A percentile compares a stretch with the other conserved stretches of the same genome.
Conservation (phyloP, 2,329 filamentous ascomycete species). For the Verticillium zaregamsianum region DNA sequence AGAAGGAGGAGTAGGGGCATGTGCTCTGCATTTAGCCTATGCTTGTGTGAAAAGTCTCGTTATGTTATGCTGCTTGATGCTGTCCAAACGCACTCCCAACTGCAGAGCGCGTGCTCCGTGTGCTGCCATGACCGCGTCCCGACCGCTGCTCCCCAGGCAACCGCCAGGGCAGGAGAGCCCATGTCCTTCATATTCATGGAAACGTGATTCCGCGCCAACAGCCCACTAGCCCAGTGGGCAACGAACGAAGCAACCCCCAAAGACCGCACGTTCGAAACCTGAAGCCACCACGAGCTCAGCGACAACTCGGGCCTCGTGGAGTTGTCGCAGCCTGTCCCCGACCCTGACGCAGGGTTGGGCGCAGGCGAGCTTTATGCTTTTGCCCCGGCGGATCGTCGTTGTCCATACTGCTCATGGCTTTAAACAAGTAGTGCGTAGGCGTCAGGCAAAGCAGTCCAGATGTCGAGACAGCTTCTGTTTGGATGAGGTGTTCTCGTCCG, state of each 20-base stretch:
- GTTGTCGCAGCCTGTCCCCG: neutral
- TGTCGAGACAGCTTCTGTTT: too few species aligned
- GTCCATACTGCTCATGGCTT: too few species aligned
- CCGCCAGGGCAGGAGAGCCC: neutral
- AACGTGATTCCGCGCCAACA: neutral
- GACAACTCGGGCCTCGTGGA: neutral
- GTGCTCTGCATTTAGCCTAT: too few species aligned
- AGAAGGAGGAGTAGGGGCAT: conserved; percentile 29
- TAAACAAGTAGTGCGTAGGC: too few species aligned
- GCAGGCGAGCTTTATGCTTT: neutral
- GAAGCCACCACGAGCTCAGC: neutral
- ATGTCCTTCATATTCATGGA: neutral
- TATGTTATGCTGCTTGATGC: too few species aligned
- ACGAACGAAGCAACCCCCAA: neutral
- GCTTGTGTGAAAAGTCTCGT: too few species aligned
- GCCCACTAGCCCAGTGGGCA: neutral
- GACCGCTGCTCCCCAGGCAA: neutral
- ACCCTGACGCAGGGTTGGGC: neutral
- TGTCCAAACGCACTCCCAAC: too few species aligned
- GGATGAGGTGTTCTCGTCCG: too few species aligned
- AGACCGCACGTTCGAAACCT: neutral
- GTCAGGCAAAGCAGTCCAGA: too few species aligned
- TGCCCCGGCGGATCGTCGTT: neutral
- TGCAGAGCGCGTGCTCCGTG: too few species aligned
- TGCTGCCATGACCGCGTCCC: neutral